Evolutionary conservation across 345 rosid species (phyloP).

Genomic region (Physaria fendleri): DNA sequence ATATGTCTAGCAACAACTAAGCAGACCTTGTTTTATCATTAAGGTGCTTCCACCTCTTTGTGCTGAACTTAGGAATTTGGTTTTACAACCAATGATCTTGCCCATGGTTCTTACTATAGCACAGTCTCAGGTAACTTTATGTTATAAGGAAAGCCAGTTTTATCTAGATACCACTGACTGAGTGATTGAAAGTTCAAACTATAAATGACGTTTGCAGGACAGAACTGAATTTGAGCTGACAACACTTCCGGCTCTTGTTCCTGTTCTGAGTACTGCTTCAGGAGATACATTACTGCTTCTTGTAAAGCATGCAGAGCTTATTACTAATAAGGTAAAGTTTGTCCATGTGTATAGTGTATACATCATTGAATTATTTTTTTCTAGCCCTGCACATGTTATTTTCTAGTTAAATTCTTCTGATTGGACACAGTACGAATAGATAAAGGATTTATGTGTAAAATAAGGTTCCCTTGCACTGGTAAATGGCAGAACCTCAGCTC

Average conservation of each 20-base stretch:
- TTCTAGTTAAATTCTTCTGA: neutral
- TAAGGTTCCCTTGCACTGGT: neutral
- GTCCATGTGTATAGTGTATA: neutral
- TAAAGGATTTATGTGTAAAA: neutral
- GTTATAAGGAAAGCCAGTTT: neutral
- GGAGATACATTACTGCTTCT: constrained; percentile 90
- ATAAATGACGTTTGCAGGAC: constrained; percentile 48
- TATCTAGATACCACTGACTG: neutral
- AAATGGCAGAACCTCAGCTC: neutral
- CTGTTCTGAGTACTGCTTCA: constrained; percentile 81
- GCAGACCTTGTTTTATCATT: constrained; percentile 22
- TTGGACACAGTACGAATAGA: neutral
- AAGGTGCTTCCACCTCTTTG: constrained; percentile 98
- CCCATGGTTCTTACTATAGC: constrained; percentile 98
- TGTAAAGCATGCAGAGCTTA: constrained; percentile 87
- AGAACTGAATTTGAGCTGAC: constrained; percentile 82
- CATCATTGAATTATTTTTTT: neutral
- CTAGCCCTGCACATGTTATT: neutral
- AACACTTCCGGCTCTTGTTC: constrained; percentile 89
- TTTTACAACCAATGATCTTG: constrained; percentile 89
- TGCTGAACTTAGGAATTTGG: constrained; percentile 96
- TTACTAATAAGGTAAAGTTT: constrained; percentile 65
- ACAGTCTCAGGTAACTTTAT: constrained; percentile 70
- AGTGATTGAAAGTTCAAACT: constrained; percentile 1
- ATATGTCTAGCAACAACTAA: constrained; percentile 7